Evolutionary conservation across 371 early-diverging fungal genomes (phyloP).

Genomic region (Mycotypha africana): DNA sequence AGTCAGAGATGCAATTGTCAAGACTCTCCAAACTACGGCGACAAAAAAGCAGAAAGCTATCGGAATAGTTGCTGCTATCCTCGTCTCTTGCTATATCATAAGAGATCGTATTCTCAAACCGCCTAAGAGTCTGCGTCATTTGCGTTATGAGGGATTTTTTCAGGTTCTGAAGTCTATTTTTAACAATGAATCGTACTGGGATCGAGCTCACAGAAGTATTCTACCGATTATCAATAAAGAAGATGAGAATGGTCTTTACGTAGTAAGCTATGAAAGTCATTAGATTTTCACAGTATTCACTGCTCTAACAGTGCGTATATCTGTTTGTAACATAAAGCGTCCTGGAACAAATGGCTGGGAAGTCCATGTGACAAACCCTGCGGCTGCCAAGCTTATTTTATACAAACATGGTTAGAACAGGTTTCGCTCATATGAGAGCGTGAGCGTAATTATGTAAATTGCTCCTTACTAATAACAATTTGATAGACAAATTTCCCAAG

Average conservation of each 20-base stretch:
- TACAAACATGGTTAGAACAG: slow-evolving; percentile 4
- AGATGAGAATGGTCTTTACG: slow-evolving; percentile 3
- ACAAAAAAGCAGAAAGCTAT: no score
- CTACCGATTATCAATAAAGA: slow-evolving; percentile 1
- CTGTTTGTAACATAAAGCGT: not conserved
- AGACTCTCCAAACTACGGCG: no score
- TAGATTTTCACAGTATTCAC: not conserved
- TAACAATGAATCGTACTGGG: not conserved
- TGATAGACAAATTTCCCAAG: not conserved
- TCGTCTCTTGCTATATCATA: no score
- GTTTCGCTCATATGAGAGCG: no score
- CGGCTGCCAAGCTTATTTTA: slow-evolving; percentile 2
- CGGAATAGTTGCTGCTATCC: no score
- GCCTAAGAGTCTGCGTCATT: slow-evolving; percentile 18
- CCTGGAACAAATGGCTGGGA: slow-evolving; percentile 3
- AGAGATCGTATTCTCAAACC: not conserved
- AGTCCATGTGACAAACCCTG: slow-evolving; percentile 3
- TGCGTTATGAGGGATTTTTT: slow-evolving; percentile 10
- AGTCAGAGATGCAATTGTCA: no score
- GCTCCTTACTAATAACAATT: not conserved
- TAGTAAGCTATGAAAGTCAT: slow-evolving; percentile 7
- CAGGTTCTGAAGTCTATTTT: not conserved
- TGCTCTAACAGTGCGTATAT: not conserved
- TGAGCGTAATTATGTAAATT: no score
- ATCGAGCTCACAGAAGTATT: not conserved